Evolutionary conservation across 2,329 filamentous ascomycete genomes (phyloP), one percentile per base, ranked within the genome.

Genomic region (Exutisphaerella laricina): DNA sequence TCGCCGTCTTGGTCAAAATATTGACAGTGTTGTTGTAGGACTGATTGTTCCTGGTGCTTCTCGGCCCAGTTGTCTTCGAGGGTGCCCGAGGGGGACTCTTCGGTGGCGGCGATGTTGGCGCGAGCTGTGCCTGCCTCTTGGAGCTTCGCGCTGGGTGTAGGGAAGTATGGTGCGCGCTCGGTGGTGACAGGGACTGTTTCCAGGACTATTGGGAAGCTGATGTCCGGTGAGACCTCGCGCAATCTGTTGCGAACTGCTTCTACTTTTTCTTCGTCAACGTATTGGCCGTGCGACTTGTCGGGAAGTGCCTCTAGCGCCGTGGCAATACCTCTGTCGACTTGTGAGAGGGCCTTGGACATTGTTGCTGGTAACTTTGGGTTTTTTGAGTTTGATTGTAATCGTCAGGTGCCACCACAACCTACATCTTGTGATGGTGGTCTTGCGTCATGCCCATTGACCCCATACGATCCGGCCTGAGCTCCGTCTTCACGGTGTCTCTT

Each of bases 1-100:
- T 77, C 74, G 23, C 58, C 52, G 53, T 77, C 73, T 10, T 59
- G 52, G 56, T 78, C 74, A 49, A 72, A 78, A 63, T 73, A 77
- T 16, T 63, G 61, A 51, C 67, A 67, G 55, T 78, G 75, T 51
- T 78, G 74, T 53, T 75, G 71, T 3, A 78, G 63, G 9, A 75
- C 68, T 4, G 64, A 65, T 50, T 71, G 60, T 38, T 70, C 56
- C 1, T 61, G 46, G 49, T 73, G 65, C 1, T 59, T 53, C 17
- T 53, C 45, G 3, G 65, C 58, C 40, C 61, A 54, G 14, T 64
- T 55, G 12, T 64, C 49, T 1, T 57, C 50, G 1, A 58, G 59
- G 1, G 69, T 72, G 26, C 70, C 70, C 41, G 70, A 45, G 2
- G 70, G 70, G 6, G 51, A 45, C 41, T 68, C 61, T 6, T 56